A percentile compares a stretch with the other conserved stretches of the same genome.
Conservation (phyloP, 1,284 basidiomycete genomes). For the Pseudozyma flocculosa region DNA sequence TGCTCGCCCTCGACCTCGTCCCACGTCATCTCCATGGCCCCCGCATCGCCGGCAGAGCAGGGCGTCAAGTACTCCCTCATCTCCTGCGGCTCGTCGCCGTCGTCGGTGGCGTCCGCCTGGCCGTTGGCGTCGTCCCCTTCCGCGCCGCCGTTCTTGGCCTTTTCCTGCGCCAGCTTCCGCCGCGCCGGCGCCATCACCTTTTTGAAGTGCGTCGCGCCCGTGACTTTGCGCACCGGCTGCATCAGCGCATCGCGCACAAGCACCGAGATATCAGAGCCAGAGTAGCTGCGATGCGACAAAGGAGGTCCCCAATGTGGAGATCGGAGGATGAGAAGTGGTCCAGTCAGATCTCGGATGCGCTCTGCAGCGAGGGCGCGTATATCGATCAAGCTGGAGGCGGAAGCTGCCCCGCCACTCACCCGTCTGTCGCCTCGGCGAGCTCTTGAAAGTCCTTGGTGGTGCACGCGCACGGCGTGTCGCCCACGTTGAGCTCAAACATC, state of each 20-base stretch:
- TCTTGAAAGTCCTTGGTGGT: slow-evolving; percentile 75
- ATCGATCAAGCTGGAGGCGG: too few species aligned
- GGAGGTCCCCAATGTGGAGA: not conserved
- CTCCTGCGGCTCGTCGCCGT: slow-evolving; percentile 57
- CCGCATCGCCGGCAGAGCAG: slow-evolving; percentile 88
- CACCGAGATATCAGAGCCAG: slow-evolving; percentile 92
- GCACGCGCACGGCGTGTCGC: slow-evolving; percentile 84
- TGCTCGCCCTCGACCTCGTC: slow-evolving; percentile 88
- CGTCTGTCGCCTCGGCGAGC: slow-evolving; percentile 84
- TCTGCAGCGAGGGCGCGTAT: too few species aligned
- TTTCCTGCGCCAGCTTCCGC: slow-evolving; percentile 27
- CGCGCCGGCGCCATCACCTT: slow-evolving; percentile 58
- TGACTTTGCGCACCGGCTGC: slow-evolving; percentile 96
- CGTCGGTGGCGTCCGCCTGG: slow-evolving; percentile 6
- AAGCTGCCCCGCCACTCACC: too few species aligned
- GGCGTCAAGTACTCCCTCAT: slow-evolving; percentile 72
- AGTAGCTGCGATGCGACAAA: slow-evolving; percentile 73
- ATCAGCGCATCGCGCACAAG: slow-evolving; percentile 95
- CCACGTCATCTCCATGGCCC: slow-evolving; percentile 88
- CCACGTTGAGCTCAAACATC: slow-evolving; percentile 97
- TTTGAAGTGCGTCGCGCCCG: slow-evolving; percentile 94
- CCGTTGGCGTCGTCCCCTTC: slow-evolving; percentile 19
- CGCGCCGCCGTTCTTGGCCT: slow-evolving; percentile 31
- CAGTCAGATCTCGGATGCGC: too few species aligned
- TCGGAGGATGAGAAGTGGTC: not conserved